Evolutionary conservation across 2,329 filamentous ascomycete species (phyloP).

Genomic region (Paraphaeosphaeria sporulosa): DNA sequence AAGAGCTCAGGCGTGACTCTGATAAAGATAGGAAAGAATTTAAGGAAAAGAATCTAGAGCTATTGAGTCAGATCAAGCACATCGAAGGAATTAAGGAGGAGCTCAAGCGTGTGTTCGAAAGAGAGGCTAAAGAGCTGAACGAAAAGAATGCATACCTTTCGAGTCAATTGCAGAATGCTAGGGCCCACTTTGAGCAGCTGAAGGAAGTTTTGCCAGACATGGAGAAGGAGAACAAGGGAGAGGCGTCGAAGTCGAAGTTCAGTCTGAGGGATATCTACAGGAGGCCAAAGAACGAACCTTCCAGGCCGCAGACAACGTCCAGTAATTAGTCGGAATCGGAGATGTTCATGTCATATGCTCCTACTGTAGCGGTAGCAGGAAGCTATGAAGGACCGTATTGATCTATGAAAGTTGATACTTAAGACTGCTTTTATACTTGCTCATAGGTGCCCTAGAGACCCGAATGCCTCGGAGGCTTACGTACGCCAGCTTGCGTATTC

Average conservation of each 20-base stretch:
- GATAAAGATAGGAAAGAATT: background rate
- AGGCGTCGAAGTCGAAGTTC: conserved; percentile 16
- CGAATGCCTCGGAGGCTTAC: too few relatives aligned
- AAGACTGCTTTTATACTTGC: too few relatives aligned
- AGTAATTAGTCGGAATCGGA: too few relatives aligned
- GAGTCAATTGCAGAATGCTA: conserved; percentile 11
- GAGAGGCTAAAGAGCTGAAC: background rate
- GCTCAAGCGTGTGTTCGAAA: background rate
- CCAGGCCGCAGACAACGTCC: background rate
- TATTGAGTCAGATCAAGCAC: conserved; percentile 2
- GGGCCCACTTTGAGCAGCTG: conserved; percentile 14
- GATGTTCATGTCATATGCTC: too few relatives aligned
- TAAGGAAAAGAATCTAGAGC: conserved; percentile 7
- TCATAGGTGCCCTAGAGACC: too few relatives aligned
- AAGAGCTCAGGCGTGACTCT: background rate
- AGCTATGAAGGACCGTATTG: too few relatives aligned
- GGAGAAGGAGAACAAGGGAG: conserved; percentile 12
- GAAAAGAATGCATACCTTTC: conserved; percentile 11
- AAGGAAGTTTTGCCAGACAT: conserved; percentile 5
- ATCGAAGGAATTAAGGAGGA: background rate
- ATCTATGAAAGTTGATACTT: too few relatives aligned
- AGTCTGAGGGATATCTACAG: conserved; percentile 15
- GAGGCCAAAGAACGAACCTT: conserved; percentile 15
- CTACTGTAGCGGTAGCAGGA: too few relatives aligned
- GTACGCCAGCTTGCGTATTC: too few relatives aligned